Conservation (phyloP, 2,329 filamentous ascomycete genomes). For the Monosporascus sp. region DNA sequence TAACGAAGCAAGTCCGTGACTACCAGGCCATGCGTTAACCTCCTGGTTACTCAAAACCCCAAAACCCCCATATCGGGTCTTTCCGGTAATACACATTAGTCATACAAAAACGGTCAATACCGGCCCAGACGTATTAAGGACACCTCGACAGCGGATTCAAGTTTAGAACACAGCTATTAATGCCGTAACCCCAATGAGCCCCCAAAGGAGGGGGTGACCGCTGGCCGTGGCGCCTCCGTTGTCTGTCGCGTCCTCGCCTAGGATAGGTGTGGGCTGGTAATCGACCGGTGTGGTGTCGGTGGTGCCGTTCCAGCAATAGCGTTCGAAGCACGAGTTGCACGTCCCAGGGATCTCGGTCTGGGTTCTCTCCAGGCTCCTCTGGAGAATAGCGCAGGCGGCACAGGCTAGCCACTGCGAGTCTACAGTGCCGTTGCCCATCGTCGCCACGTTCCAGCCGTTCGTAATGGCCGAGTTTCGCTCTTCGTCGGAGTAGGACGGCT, state of each 20-base stretch:
- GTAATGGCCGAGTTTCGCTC: conserved; percentile 75
- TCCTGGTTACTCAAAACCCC: too few species aligned
- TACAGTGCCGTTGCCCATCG: conserved; percentile 73
- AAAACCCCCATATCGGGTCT: too few species aligned
- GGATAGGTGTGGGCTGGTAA: conserved; percentile 35
- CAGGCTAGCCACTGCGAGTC: conserved; percentile 75
- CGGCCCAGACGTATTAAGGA: too few species aligned
- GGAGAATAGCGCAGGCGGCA: conserved; percentile 81
- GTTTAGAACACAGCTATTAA: too few species aligned
- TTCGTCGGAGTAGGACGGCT: conserved; percentile 54
- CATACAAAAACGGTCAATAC: too few species aligned
- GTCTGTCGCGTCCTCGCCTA: conserved; percentile 1
- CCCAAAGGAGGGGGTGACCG: too few species aligned
- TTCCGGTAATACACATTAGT: too few species aligned
- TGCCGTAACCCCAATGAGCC: too few species aligned
- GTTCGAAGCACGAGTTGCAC: conserved; percentile 70
- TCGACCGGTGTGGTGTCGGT: conserved; percentile 22
- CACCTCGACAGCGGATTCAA: too few species aligned
- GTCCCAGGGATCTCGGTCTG: conserved; percentile 61
- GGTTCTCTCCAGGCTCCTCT: conserved; percentile 69
- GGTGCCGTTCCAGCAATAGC: conserved; percentile 94
- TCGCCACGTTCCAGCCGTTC: conserved; percentile 82
- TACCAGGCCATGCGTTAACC: too few species aligned
- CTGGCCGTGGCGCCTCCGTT: too few species aligned
- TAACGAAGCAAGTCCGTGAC: too few species aligned